Base-by-base conservation (phyloP, 306 rosid species). In the Vicia villosa region DNA sequence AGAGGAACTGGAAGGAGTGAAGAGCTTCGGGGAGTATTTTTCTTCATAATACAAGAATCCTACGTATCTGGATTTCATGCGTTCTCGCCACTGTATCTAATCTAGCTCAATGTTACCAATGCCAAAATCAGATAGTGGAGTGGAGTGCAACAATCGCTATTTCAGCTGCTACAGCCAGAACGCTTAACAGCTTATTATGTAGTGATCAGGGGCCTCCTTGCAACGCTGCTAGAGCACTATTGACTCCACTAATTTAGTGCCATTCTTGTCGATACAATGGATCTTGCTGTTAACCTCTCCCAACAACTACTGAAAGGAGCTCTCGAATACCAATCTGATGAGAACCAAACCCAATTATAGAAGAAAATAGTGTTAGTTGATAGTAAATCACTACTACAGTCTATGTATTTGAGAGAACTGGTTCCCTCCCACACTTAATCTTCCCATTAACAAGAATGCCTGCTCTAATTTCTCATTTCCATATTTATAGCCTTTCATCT, bases 401-500 rank as follows among this genome's bases (percentile, higher is more conserved):
- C 51, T 20, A 46, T 6, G 51, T 45, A 14, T 45, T n/a, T 17
- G 28, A 50, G 57, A 50, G 8, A 20, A 24, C 57, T 50, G 57
- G 57, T 19, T n/a, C 20, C 16, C 20, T 19, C 24, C 14, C 57
- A 19, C 57, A 19, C n/a, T 50, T 50, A 21, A 22, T 54, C 60
- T 24, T 54, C 15, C 16, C 10, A 54, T 3, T 22, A 54, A 15
- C 60, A 24, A 52, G 22, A 30, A 52, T 22, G 24, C 15, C 60
- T 9, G 26, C 60, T 54, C 36, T 54, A 54, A 12, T 54, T 15
- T 22, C 32, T 2, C 34, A 22, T 54, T 54, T 54, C 16, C 26
- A 54, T 24, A 54, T 22, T 54, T 54, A 54, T 22, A 54, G 60
- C 36, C 60, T 54, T 24, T 24, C 10, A 22, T 54, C 60, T 34